phyloP scores from a whole-genome alignment of 2,329 filamentous ascomycete genomes.

The Sphaerulina musiva region DNA sequence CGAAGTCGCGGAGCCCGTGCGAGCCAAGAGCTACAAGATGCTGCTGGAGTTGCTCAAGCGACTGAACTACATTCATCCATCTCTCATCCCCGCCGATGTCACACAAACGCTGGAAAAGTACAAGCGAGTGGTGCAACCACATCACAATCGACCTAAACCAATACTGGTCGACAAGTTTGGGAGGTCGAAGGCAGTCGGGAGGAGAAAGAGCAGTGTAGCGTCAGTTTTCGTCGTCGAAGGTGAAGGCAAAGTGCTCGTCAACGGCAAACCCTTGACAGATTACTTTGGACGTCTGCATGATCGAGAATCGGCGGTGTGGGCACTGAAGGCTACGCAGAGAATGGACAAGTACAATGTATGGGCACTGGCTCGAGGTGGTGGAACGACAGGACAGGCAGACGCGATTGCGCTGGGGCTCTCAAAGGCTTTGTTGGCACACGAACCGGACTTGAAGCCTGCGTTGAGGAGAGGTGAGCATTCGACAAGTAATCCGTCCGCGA shows the following conservation, averaged over 20 bases:
- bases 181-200: slow-evolving; percentile 70
- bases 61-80: slow-evolving; percentile 78
- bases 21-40: slow-evolving; percentile 69
- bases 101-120: slow-evolving; percentile 59
- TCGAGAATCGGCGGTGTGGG: slow-evolving; percentile 89
- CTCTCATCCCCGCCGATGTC: slow-evolving; percentile 66
- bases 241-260: slow-evolving; percentile 81
- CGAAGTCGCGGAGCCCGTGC: slow-evolving; percentile 64
- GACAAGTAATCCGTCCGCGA: too few relatives aligned
- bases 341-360: slow-evolving; percentile 97
- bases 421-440: slow-evolving; percentile 81
- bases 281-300: slow-evolving; percentile 86
- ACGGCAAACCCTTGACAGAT: slow-evolving; percentile 76
- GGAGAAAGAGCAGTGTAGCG: slow-evolving; percentile 80
- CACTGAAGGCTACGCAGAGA: slow-evolving; percentile 71
- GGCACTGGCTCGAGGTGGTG: slow-evolving; percentile 76
- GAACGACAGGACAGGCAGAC: slow-evolving; percentile 91
- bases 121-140: slow-evolving; percentile 67
- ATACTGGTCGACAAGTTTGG: slow-evolving; percentile 68
- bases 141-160: slow-evolving; percentile 57
- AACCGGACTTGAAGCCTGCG: slow-evolving; percentile 82
- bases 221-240: slow-evolving; percentile 87
- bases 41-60: slow-evolving; percentile 70
- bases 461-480: slow-evolving; percentile 73
- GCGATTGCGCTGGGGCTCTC: slow-evolving; percentile 84